These are phyloP conservation scores for Exserohilum rostratum DNA, from an alignment of 2,329 filamentous ascomycete genomes.

Conservation along the genomic window DNA sequence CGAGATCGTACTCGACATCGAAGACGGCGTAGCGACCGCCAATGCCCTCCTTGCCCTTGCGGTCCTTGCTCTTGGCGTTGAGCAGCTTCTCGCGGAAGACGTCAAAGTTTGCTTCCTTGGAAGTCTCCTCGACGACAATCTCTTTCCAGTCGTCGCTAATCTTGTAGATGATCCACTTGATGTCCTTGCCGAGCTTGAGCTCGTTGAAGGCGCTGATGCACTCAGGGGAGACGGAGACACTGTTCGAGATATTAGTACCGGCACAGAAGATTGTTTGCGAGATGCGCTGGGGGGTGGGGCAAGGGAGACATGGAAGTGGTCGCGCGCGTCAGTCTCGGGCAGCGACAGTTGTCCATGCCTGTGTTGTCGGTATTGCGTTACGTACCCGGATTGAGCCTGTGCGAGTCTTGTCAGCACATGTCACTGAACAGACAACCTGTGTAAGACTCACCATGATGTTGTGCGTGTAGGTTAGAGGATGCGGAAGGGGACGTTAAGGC, in stretches of 20 bases:
- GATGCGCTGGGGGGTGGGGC: background rate
- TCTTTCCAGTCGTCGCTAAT: conserved; percentile 81
- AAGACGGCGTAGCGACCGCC: conserved; percentile 85
- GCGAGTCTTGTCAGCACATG: conserved; percentile 24
- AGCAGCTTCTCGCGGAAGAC: conserved; percentile 78
- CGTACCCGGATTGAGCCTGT: conserved; percentile 56
- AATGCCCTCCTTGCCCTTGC: conserved; percentile 60
- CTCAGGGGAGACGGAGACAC: conserved; percentile 73
- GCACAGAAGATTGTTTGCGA: background rate
- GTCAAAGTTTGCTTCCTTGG: conserved; percentile 70
- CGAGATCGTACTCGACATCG: conserved; percentile 79
- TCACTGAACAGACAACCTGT: background rate
- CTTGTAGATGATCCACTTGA: conserved; percentile 87
- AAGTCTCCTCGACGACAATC: conserved; percentile 79
- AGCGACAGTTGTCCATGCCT: conserved; percentile 18
- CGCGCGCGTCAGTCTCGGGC: conserved; percentile 15
- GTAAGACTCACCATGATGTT: conserved; percentile 44
- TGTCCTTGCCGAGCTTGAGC: conserved; percentile 78
- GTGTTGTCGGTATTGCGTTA: conserved; percentile 26
- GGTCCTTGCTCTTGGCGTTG: conserved; percentile 74
- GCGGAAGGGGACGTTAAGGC: conserved; percentile 21
- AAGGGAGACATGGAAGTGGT: conserved; percentile 7
- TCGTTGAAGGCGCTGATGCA: conserved; percentile 76
- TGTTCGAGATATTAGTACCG: conserved; percentile 47
- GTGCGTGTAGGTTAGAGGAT: conserved; percentile 29